Evolutionary conservation across 257 asterid species (phyloP), one percentile per base, ranked within the genome.

Genomic region (Nicotiana knightiana): DNA sequence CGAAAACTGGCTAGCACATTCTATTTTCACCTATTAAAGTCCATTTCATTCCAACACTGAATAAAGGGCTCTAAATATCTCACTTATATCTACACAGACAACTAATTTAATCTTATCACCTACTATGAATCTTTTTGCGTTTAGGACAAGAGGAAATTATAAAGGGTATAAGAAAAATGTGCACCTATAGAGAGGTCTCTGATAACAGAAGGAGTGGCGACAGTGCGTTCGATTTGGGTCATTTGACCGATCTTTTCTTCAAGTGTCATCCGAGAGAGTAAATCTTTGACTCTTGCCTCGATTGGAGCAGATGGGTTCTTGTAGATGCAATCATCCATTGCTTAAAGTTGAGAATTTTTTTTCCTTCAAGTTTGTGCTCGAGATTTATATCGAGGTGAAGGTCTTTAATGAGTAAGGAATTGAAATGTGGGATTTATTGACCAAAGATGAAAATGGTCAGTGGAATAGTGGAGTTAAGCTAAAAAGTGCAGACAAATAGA

Each of bases 171-270:
- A 39, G 35, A 15, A 33, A 18, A 68, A 73, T 3, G 64, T 46
- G 37, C 18, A 83, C 85, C 85, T 32, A 83, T 77, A n/a, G 24
- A 83, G 65, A 64, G 82, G 53, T 83, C 80, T 15, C 28, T 55
- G 16, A 83, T 58, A n/a, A 65, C 73, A 28, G 83, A 83, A n/a
- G 75, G 80, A 24, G 83, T 66, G 46, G 84, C 84, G 37, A 80
- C 86, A 64, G 43, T 8, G n/a, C 82, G 84, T 10, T 84, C 86
- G 7, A 81, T 84, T 61, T 84, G 86, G 16, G 82, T 53, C 86
- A 84, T 84, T 57, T 84, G 84, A 21, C 84, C 84, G 32, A 84
- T 80, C 64, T 84, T 84, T 63, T 84, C 86, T 28, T 80, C 66
- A 26, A 80, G 76, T 39, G 84, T 80, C 86, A 84, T 84, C 24